Conservation (phyloP, 139 green algal species). For the Ettlia oleoabundans region DNA sequence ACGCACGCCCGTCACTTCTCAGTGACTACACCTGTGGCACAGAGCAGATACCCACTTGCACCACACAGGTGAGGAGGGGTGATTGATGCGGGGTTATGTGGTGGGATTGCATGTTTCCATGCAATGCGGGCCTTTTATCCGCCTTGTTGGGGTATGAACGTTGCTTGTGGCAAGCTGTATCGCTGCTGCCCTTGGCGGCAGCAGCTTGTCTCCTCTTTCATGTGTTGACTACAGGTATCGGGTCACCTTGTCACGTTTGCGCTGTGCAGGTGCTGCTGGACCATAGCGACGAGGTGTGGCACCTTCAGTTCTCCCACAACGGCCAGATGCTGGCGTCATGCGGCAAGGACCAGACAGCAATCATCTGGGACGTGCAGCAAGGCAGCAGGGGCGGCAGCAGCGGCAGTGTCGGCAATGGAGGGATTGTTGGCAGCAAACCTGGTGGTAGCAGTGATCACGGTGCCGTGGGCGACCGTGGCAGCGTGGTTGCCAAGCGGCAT, state of each 20-base stretch:
- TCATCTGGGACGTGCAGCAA: conserved; percentile 65
- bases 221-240: no score
- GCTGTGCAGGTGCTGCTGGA: conserved; percentile 69
- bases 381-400: neutral
- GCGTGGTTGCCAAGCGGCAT: conserved; percentile 11
- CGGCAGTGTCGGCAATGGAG: neutral
- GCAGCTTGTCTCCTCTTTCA: no score
- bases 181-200: no score
- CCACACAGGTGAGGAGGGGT: conserved; percentile 11
- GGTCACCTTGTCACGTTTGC: no score
- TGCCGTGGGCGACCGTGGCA: neutral
- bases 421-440: neutral
- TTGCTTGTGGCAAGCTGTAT: no score
- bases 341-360: conserved; percentile 73
- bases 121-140: no score
- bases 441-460: neutral
- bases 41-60: conserved; percentile 41
- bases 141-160: no score
- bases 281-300: conserved; percentile 94
- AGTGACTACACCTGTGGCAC: conserved; percentile 26
- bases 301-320: conserved; percentile 85
- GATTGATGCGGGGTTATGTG: no score
- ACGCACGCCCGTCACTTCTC: conserved; percentile 32
- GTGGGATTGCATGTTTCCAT: no score
- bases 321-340: conserved; percentile 78